Evolutionary conservation across 495 filamentous ascomycete species (phyloP), one percentile per base, ranked within the genome.

Genomic region (Pseudotulostoma volvatum): DNA sequence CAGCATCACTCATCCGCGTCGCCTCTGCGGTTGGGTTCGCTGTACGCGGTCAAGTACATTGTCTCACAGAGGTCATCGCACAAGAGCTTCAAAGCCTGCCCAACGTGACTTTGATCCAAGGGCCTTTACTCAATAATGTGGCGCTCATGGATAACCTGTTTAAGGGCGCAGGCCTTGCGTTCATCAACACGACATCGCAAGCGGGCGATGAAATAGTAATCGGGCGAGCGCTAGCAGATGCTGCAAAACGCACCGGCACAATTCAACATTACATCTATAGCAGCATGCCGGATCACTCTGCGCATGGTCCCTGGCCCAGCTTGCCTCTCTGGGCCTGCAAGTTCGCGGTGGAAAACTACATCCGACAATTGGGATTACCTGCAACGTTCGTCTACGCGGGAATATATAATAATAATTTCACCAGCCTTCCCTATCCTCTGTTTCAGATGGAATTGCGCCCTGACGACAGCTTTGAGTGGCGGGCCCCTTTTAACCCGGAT

Each of bases 331-430:
- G 90, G 90, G 76, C 81, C 3, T 73, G 79, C 41, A 97, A 97
- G 58, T 82, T 84, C 53, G 76, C 81, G 13, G 77, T 94, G 28
- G 90, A 95, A 62, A 79, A 86, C 38, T 94, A 94, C 53, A 70
- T 93, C 33, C 78, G 81, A 18, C 75, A 84, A 53, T 71, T 92
- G 33, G 81, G 74, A 2, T 61, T 95, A 5, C 83, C 86, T 0
- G 73, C 85, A 1, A 95, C 88, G 5, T 95, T 94, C 46, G 76
- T 95, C 44, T 96, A 95, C 54, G 81, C 85, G 19, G 90, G 90
- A 31, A 94, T 94, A 47, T 97, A 96, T 65, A 93, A 95, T 61
- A 96, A 97, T 58, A 97, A 97, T 56, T 97, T 97, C 62, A 95
- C 87, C 7, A 85, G 79, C 41, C 68, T 95, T 18, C 81, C 78